Conservation (phyloP, 2,329 filamentous ascomycete species). For the Rhynchosporium secalis region DNA sequence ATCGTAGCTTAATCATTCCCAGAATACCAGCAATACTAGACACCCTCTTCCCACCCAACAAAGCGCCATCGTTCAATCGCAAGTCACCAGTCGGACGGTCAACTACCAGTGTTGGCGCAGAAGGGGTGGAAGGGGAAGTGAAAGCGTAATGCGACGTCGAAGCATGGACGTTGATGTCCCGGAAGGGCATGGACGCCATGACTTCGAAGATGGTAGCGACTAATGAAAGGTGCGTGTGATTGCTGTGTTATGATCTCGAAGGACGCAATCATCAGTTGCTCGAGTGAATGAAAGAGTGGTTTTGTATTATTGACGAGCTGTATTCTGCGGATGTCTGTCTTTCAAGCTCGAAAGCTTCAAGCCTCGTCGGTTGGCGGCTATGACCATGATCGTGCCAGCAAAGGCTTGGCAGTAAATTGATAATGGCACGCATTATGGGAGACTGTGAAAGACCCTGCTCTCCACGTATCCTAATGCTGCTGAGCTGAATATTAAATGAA, state of each 20-base stretch:
- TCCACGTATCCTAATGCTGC: too few relatives aligned
- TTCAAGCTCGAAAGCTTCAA: background rate
- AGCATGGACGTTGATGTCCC: slow-evolving; percentile 96
- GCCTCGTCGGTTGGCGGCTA: slow-evolving; percentile 12
- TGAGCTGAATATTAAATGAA: too few relatives aligned
- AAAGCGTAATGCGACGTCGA: slow-evolving; percentile 93
- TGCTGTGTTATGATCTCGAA: slow-evolving; percentile 8
- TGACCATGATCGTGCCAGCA: background rate
- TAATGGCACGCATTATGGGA: background rate
- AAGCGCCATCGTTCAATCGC: slow-evolving; percentile 75
- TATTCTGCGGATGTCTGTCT: too few relatives aligned
- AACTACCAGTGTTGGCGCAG: slow-evolving; percentile 82
- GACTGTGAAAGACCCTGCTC: background rate
- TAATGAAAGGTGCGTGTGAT: background rate
- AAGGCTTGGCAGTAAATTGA: background rate
- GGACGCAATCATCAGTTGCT: slow-evolving; percentile 6
- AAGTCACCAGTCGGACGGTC: slow-evolving; percentile 92
- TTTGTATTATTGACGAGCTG: slow-evolving; percentile 1
- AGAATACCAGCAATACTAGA: slow-evolving; percentile 94
- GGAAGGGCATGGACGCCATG: slow-evolving; percentile 70
- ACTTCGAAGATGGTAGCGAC: slow-evolving; percentile 18
- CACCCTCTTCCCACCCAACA: slow-evolving; percentile 77
- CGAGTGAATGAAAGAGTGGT: background rate
- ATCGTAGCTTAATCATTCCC: slow-evolving; percentile 87
- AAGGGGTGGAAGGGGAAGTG: slow-evolving; percentile 89